Base-by-base conservation (phyloP, 345 rosid genomes). In the Salix purpurea region DNA sequence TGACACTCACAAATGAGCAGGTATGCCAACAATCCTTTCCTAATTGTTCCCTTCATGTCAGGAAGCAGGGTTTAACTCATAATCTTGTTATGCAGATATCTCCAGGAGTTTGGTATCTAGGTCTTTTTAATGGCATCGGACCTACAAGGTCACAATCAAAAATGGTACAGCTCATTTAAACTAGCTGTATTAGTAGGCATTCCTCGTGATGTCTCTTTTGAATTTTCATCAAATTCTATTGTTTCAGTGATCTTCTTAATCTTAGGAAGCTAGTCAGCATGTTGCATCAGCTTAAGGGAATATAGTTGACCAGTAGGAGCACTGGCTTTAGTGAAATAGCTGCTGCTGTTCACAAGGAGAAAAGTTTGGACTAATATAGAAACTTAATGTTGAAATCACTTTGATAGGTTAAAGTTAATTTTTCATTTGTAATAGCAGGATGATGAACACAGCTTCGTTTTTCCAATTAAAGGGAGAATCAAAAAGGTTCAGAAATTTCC, bases 41-140 rank as follows among this genome's bases (percentile, higher is more conserved):
- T 30, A 32, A 13, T 40, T 61, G 52, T 65, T 15, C 72, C 23
- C 65, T 34, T 70, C 28, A 37, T 65, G 61, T 66, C 48, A 36
- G 56, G 39, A 37, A 14, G 37, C 67, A 68, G 58, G 37, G 37
- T 40, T 40, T 42, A 67, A 52, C 75, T 82, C 34, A 65, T 46
- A 42, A 61, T 23, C 16, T 21, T 81, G 14, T 74, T 84, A 30
- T 79, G 78, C 88, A 95, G 98, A 88, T 93, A 84, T 83, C 93
- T 74, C 86, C 97, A 11, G 96, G 99, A 80, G 91, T 87, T 77
- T 91, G 92, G 92, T 95, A 91, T 79, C 83, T 93, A 70, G 98
- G 98, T 76, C 91, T 93, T 82, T 95, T 95, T 78, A 95, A 95
- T 34, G 99, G 99, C 52, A 78, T 91, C 80, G 99, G 99, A 65